A percentile compares a stretch with the other conserved stretches of the same genome.
phyloP scores from a whole-genome alignment of 768 basidiomycete species.

The Pleurotus salmoneostramineus region DNA sequence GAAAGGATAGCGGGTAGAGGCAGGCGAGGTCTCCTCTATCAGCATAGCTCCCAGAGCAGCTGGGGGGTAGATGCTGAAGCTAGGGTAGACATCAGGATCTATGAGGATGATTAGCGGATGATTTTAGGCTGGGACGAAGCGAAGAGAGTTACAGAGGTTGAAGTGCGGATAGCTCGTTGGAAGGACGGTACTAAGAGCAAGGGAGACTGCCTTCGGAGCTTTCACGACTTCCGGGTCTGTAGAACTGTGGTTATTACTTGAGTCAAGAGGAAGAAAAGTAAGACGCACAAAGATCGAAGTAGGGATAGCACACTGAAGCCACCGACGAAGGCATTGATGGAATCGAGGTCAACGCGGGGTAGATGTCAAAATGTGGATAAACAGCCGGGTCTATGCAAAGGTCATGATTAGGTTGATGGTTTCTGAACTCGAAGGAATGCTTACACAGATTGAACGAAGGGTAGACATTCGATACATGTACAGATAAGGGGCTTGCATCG shows the following conservation, averaged over 20 bases:
- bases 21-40: not conserved
- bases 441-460: slow-evolving; percentile 30
- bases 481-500: not conserved
- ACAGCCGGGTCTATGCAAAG: slow-evolving; percentile 18
- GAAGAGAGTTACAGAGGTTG: not conserved
- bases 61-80: slow-evolving; percentile 32
- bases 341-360: slow-evolving; percentile 17
- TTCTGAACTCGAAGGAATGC: slow-evolving; percentile 9
- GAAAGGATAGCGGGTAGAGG: slow-evolving; percentile 10
- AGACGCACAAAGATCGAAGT: slow-evolving; percentile 31
- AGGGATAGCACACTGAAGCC: slow-evolving; percentile 23
- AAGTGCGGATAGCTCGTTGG: slow-evolving; percentile 21
- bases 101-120: not conserved
- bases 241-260: not conserved
- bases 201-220: slow-evolving; percentile 31
- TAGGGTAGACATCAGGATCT: slow-evolving; percentile 31
- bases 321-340: not conserved
- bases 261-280: not conserved
- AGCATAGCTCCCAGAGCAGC: not conserved
- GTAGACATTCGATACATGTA: slow-evolving; percentile 18
- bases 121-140: not conserved
- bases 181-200: slow-evolving; percentile 35
- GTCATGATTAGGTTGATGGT: slow-evolving; percentile 10
- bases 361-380: slow-evolving; percentile 28
- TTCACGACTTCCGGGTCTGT: slow-evolving; percentile 32